Conservation (phyloP, 2,329 filamentous ascomycete genomes). For the Penicillium sp. region DNA sequence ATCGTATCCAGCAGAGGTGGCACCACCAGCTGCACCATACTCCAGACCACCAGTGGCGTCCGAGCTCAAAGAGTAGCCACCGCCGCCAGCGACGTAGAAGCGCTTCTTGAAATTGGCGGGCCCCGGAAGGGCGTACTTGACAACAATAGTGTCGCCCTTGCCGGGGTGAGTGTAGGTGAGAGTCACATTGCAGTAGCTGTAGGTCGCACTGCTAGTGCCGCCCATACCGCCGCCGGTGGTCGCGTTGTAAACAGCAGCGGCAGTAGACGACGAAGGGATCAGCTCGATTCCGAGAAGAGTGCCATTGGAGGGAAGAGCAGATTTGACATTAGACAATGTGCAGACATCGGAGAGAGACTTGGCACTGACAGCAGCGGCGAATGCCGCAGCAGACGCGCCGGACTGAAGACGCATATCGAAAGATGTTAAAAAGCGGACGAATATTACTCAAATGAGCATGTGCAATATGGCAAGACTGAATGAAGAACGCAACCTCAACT, state of each 20-base stretch:
- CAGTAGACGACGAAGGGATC: slow-evolving; percentile 46
- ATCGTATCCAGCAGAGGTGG: slow-evolving; percentile 49
- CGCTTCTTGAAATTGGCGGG: slow-evolving; percentile 46
- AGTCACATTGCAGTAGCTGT: slow-evolving; percentile 46
- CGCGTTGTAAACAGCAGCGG: slow-evolving; percentile 42
- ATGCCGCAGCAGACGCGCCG: slow-evolving; percentile 19
- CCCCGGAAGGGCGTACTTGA: slow-evolving; percentile 40
- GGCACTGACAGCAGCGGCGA: slow-evolving; percentile 33
- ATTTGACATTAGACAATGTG: slow-evolving; percentile 46
- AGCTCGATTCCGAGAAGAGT: slow-evolving; percentile 46
- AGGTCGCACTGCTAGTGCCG: slow-evolving; percentile 25
- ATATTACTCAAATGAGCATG: slow-evolving; percentile 8
- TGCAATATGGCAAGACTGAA: background rate
- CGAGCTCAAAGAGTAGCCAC: slow-evolving; percentile 44
- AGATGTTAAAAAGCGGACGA: background rate
- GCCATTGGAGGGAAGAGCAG: slow-evolving; percentile 46
- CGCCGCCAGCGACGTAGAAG: slow-evolving; percentile 50
- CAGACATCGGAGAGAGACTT: slow-evolving; percentile 45
- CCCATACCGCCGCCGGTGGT: slow-evolving; percentile 23
- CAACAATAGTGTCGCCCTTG: slow-evolving; percentile 39
- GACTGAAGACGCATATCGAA: slow-evolving; percentile 27
- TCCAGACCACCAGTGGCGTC: slow-evolving; percentile 44
- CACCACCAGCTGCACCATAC: slow-evolving; percentile 46
- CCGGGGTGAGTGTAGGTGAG: slow-evolving; percentile 47
- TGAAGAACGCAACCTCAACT: background rate